Conservation (phyloP, 2,329 filamentous ascomycete genomes). For the Penicillium sp. region DNA sequence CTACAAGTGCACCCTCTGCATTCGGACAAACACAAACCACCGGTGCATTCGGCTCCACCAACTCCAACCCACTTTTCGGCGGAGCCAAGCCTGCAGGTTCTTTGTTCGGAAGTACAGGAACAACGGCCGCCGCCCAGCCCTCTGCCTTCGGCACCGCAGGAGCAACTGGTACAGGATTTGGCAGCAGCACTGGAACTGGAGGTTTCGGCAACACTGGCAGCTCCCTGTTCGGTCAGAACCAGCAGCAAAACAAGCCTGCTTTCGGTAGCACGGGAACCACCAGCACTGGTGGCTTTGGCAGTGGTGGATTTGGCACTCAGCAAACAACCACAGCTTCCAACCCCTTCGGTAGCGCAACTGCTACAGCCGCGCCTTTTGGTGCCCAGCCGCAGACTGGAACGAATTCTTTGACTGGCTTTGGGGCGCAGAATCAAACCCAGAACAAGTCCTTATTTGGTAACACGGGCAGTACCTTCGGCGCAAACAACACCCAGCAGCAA, state of each 20-base stretch:
- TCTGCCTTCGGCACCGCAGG: constrained; percentile 36
- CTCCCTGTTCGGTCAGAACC: constrained; percentile 46
- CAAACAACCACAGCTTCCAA: constrained; percentile 38
- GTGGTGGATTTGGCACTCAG: constrained; percentile 35
- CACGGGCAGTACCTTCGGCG: constrained; percentile 40
- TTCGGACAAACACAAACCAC: constrained; percentile 48
- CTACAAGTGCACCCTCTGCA: constrained; percentile 38
- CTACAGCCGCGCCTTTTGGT: constrained; percentile 50
- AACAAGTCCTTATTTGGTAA: constrained; percentile 32
- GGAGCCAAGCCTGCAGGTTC: constrained; percentile 43
- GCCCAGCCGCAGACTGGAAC: constrained; percentile 28
- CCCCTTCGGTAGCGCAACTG: constrained; percentile 42
- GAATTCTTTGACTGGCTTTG: constrained; percentile 41
- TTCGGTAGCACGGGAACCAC: constrained; percentile 33
- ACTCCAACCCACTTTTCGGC: constrained; percentile 45
- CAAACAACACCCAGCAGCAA: constrained; percentile 44
- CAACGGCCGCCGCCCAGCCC: constrained; percentile 32
- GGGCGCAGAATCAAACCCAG: constrained; percentile 39
- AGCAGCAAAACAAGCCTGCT: constrained; percentile 36
- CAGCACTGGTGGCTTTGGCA: constrained; percentile 35
- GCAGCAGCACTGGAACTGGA: constrained; percentile 25
- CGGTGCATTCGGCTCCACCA: constrained; percentile 37
- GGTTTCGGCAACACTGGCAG: constrained; percentile 33
- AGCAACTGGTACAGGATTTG: constrained; percentile 16
- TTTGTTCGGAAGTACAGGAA: constrained; percentile 35